Evolutionary conservation across 1,284 basidiomycete species (phyloP).

Genomic region (Agroathelia rolfsii): DNA sequence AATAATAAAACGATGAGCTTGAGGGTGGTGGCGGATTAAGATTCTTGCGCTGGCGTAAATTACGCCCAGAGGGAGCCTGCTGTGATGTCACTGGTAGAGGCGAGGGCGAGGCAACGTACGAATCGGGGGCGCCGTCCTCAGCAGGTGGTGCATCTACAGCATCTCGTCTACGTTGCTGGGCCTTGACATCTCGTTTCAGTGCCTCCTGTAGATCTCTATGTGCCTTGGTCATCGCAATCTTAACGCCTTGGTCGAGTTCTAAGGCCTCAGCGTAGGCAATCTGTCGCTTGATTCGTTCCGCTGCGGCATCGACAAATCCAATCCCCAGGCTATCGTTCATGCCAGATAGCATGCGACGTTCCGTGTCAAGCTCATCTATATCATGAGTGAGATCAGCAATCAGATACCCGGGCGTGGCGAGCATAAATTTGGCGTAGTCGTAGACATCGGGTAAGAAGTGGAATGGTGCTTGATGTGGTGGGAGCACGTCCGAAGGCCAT

Average conservation of each 20-base stretch:
- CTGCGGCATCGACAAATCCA: constrained; percentile 74
- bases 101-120: constrained; percentile 34
- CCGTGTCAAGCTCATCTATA: constrained; percentile 60
- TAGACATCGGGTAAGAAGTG: constrained; percentile 93
- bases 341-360: constrained; percentile 51
- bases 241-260: constrained; percentile 55
- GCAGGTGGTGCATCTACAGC: constrained; percentile 11
- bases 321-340: constrained; percentile 72
- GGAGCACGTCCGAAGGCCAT: constrained; percentile 91
- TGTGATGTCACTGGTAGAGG: constrained; percentile 15
- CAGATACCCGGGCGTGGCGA: constrained; percentile 84
- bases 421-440: constrained; percentile 89
- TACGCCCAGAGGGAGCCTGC: constrained; percentile 21
- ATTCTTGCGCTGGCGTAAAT: constrained; percentile 55
- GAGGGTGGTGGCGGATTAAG: constrained; percentile 75
- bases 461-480: constrained; percentile 87
- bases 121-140: constrained; percentile 35
- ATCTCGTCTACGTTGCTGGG: constrained; percentile 30
- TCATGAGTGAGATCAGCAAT: constrained; percentile 67
- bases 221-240: constrained; percentile 50
- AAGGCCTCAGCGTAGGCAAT: constrained; percentile 69
- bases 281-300: constrained; percentile 66
- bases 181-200: constrained; percentile 28
- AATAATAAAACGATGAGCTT: constrained; percentile 85
- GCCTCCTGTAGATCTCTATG: constrained; percentile 51